phyloP scores from a whole-genome alignment of 441 rosid species.

The Croton laevigatus region DNA sequence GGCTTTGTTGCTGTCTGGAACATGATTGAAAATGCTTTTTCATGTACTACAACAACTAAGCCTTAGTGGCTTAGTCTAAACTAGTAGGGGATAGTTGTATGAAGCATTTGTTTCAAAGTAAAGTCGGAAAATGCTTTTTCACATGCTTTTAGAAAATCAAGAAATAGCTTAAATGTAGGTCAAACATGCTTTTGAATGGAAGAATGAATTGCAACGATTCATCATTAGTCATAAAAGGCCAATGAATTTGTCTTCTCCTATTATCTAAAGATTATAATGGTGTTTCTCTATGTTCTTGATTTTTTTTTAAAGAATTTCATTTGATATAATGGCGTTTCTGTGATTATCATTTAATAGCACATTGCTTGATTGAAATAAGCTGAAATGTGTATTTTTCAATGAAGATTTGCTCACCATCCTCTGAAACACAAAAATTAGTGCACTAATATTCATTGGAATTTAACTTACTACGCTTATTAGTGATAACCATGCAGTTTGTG shows the following conservation, averaged over 20 bases:
- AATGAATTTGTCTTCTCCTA: neutral
- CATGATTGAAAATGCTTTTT: too few relatives aligned
- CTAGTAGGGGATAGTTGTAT: too few relatives aligned
- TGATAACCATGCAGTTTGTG: neutral
- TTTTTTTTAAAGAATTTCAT: neutral
- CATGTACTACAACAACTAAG: too few relatives aligned
- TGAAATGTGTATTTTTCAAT: neutral
- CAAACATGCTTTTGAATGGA: neutral
- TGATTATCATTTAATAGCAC: neutral
- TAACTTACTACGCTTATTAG: neutral
- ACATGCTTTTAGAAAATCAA: neutral
- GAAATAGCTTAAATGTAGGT: neutral
- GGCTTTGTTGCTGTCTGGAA: too few relatives aligned
- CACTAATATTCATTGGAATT: neutral
- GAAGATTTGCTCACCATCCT: neutral
- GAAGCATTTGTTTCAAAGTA: too few relatives aligned
- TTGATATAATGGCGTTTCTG: neutral
- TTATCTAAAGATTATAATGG: conserved; percentile 12
- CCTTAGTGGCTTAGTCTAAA: too few relatives aligned
- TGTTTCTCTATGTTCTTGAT: neutral
- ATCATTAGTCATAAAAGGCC: neutral
- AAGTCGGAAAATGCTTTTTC: neutral
- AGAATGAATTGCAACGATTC: neutral
- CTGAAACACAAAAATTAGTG: too few relatives aligned
- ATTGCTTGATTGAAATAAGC: neutral